A percentile compares a stretch with the other conserved stretches of the same genome.
phyloP scores from a whole-genome alignment of 2,329 filamentous ascomycete genomes.

The Ophiosphaerella narmari region DNA sequence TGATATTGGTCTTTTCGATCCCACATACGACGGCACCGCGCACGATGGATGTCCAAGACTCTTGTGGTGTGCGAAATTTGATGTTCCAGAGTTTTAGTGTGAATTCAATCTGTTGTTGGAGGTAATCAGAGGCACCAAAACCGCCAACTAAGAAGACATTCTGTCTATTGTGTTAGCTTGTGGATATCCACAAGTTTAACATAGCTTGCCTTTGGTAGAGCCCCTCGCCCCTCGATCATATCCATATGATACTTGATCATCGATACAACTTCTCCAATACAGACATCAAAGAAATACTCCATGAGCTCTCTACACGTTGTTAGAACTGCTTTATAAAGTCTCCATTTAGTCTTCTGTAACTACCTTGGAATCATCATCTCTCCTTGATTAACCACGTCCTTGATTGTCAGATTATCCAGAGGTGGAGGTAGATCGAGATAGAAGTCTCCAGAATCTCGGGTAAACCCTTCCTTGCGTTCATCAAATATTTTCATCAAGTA shows the following conservation, averaged over 20 bases:
- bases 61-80: conserved; percentile 17
- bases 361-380: conserved; percentile 22
- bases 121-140: conserved; percentile 20
- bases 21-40: conserved; percentile 32
- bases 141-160: conserved; percentile 25
- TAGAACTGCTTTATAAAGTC: neutral
- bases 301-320: conserved; percentile 18
- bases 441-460: conserved; percentile 11
- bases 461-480: conserved; percentile 19
- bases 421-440: conserved; percentile 24
- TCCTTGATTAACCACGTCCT: conserved; percentile 18
- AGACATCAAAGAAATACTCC: conserved; percentile 28
- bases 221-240: conserved; percentile 15
- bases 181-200: neutral
- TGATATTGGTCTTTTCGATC: conserved; percentile 21
- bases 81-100: conserved; percentile 11
- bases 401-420: conserved; percentile 15
- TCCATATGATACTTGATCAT: conserved; percentile 25
- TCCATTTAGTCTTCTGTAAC: neutral
- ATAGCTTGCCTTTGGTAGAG: conserved; percentile 17
- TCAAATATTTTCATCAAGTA: conserved; percentile 26
- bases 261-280: conserved; percentile 20
- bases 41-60: conserved; percentile 27
- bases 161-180: conserved; percentile 5
- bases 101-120: conserved; percentile 16